These are phyloP conservation scores for Phytophthora cryptogea DNA, from an alignment of 352 stramenopile genomes.

Conservation along the genomic window DNA sequence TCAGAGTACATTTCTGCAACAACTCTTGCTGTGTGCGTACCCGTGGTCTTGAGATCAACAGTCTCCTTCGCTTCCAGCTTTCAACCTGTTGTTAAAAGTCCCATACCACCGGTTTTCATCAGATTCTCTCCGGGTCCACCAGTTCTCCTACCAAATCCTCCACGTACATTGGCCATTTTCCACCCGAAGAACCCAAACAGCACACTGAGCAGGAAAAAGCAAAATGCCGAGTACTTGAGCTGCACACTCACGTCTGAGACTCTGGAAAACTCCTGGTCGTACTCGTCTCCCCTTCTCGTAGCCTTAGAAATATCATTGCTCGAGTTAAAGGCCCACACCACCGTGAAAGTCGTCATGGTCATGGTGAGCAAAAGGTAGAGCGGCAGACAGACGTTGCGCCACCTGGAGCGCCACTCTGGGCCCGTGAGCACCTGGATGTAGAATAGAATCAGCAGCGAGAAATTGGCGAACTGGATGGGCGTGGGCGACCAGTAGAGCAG, in stretches of 20 bases:
- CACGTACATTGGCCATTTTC: slow-evolving; percentile 80
- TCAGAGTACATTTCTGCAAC: not conserved
- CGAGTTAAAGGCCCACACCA: slow-evolving; percentile 86
- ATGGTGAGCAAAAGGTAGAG: slow-evolving; percentile 84
- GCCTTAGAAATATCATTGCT: slow-evolving; percentile 83
- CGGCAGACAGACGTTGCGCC: slow-evolving; percentile 81
- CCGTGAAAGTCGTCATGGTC: slow-evolving; percentile 85
- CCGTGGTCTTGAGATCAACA: slow-evolving; percentile 77
- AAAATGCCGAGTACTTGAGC: slow-evolving; percentile 82
- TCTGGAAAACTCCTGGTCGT: slow-evolving; percentile 85
- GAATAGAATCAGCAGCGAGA: slow-evolving; percentile 87
- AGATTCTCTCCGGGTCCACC: not conserved
- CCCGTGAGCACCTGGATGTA: slow-evolving; percentile 89
- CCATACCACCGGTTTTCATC: not conserved
- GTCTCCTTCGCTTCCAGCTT: slow-evolving; percentile 71
- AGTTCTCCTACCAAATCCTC: not conserved
- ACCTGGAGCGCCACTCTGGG: slow-evolving; percentile 68
- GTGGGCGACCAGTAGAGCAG: slow-evolving; percentile 88
- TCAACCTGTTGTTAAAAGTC: slow-evolving; percentile 46
- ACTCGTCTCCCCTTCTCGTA: slow-evolving; percentile 65
- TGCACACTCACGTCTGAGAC: slow-evolving; percentile 80
- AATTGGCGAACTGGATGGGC: slow-evolving; percentile 90
- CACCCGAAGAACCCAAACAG: slow-evolving; percentile 87
- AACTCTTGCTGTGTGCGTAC: slow-evolving; percentile 31
- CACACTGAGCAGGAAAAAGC: slow-evolving; percentile 79